Conservation (phyloP, 352 stramenopile genomes). For the Phytophthora pseudosyringae region DNA sequence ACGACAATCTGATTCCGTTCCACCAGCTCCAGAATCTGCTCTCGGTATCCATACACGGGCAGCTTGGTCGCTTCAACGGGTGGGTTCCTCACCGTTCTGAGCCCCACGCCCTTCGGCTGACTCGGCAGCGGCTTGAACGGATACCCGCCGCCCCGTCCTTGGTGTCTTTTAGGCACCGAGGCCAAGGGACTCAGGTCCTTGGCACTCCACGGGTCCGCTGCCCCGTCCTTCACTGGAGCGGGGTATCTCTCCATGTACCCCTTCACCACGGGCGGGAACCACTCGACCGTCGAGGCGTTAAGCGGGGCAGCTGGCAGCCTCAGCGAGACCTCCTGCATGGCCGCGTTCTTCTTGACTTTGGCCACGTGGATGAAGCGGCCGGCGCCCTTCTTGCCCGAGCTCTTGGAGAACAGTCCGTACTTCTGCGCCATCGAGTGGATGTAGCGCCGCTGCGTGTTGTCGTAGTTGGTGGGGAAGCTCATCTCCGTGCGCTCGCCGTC, state of each 20-base stretch:
- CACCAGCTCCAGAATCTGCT: constrained; percentile 70
- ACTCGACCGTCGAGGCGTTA: constrained; percentile 36
- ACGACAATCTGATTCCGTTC: constrained; percentile 91
- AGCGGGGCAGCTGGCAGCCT: constrained; percentile 48
- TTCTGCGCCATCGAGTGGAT: constrained; percentile 86
- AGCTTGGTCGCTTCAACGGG: constrained; percentile 42
- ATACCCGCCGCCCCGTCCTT: constrained; percentile 20
- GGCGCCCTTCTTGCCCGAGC: constrained; percentile 67
- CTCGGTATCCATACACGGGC: constrained; percentile 65
- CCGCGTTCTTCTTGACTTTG: constrained; percentile 84
- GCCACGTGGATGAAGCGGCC: constrained; percentile 79
- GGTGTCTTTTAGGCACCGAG: constrained; percentile 17
- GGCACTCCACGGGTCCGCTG: constrained; percentile 41
- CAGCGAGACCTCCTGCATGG: constrained; percentile 77
- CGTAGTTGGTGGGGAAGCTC: constrained; percentile 69
- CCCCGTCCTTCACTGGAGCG: constrained; percentile 3
- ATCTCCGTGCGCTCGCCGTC: constrained; percentile 62
- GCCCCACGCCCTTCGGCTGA: not conserved
- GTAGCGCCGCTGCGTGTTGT: constrained; percentile 83
- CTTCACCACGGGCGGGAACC: constrained; percentile 50
- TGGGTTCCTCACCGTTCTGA: constrained; percentile 26
- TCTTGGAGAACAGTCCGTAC: constrained; percentile 85
- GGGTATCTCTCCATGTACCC: constrained; percentile 60
- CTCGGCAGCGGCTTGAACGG: constrained; percentile 54
- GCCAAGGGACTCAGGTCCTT: constrained; percentile 25